Evolutionary conservation across 2,329 filamentous ascomycete species (phyloP), one percentile per base, ranked within the genome.

Genomic region (Neofusicoccum ribis): DNA sequence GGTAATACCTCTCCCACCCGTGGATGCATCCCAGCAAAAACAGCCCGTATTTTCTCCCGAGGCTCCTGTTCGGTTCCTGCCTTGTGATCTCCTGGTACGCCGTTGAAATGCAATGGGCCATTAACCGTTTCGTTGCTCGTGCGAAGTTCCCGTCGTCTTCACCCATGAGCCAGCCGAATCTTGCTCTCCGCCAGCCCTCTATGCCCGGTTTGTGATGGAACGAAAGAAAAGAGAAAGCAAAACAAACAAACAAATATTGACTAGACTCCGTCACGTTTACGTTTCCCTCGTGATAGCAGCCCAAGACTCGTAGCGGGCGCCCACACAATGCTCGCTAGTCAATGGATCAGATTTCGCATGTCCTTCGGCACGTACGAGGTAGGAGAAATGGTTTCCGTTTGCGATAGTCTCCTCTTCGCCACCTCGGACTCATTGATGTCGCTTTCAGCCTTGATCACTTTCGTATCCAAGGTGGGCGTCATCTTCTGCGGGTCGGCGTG

Each of bases 21-120:
- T 23, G 11, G 5, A 37, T 59, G 54, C 43, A 47, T 59, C 27
- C 54, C 41, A 59, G 27, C 15, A 8, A 47, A 46, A 39, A 59
- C 17, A 60, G 17, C 41, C 39, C 41, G 31, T 60, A 11, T 47
- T 47, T 47, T 47, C 56, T 27, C 43, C 43, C 14, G 12, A 60
- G 31, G 41, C 15, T 17, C 56, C 44, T 60, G 14, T 60, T 37
- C 27, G 27, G 56, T 8, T 47, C 56, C 43, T 44, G n/a, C 43
- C 56, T 27, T 34, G 27, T 49, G 43, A 23, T 23, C 15, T 34
- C 39, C 56, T 44, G 43, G 43, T 60, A 47, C 56, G 56, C 56
- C 56, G 56, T 20, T 46, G 43, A 60, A 59, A 60, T 60, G 56
- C 56, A 60, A 60, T 60, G 31, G 56, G 9, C 56, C 56, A 49